phyloP scores from a whole-genome alignment of 2,329 filamentous ascomycete species.

The Colletotrichum liaoningense region DNA sequence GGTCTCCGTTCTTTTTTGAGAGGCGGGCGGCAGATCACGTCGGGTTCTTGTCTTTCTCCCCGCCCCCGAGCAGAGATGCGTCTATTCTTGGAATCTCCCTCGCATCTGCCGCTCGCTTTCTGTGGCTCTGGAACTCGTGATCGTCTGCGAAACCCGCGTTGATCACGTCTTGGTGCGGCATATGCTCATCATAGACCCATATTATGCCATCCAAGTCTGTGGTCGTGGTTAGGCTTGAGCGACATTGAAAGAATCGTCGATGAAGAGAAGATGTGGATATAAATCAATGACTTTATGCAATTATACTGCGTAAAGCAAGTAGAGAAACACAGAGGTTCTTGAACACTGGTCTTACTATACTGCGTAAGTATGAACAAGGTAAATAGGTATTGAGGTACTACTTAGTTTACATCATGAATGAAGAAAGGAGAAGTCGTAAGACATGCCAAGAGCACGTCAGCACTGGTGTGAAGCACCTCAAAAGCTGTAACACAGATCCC shows the following conservation, averaged over 20 bases:
- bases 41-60: not conserved
- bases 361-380: too few species aligned
- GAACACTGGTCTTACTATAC: too few species aligned
- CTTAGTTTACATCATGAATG: not conserved
- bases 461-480: not conserved
- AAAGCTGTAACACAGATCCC: conserved; percentile 34
- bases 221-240: too few species aligned
- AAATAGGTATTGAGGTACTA: not conserved
- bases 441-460: not conserved
- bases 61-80: not conserved
- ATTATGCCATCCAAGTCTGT: too few species aligned
- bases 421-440: not conserved
- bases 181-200: not conserved
- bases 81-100: conserved; percentile 10
- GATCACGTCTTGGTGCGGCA: conserved; percentile 15
- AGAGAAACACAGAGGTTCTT: too few species aligned
- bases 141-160: not conserved
- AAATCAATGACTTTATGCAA: not conserved
- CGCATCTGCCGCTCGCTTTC: not conserved
- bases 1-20: not conserved
- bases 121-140: not conserved
- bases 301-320: not conserved
- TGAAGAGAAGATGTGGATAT: not conserved
- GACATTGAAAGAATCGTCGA: too few species aligned
- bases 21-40: not conserved